These are phyloP conservation scores for Apiotrichum brassicae DNA, from an alignment of 1,284 basidiomycete species.

Conservation along the genomic window DNA sequence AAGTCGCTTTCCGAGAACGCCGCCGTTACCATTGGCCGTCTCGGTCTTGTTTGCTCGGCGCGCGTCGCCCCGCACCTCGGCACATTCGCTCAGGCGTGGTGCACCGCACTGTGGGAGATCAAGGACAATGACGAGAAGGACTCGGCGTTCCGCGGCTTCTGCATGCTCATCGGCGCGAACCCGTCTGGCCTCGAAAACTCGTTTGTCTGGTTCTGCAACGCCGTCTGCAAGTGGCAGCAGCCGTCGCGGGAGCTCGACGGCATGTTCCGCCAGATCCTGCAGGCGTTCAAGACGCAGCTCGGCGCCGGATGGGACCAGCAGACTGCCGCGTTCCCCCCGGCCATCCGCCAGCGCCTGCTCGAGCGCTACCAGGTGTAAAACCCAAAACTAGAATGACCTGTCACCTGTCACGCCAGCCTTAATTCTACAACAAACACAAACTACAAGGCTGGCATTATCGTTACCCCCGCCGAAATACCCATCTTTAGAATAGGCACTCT, in stretches of 20 bases:
- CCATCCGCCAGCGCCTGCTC: constrained; percentile 39
- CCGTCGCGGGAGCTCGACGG: constrained; percentile 80
- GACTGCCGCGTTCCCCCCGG: constrained; percentile 37
- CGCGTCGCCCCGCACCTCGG: constrained; percentile 84
- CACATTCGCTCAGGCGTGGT: constrained; percentile 93
- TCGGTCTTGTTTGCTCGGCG: constrained; percentile 84
- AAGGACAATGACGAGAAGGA: constrained; percentile 99
- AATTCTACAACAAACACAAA: too few relatives aligned
- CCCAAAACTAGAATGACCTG: too few relatives aligned
- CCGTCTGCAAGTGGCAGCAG: constrained; percentile 86
- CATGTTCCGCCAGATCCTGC: constrained; percentile 65
- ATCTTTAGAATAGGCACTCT: constrained; percentile 19
- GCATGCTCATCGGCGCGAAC: constrained; percentile 90
- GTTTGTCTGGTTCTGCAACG: constrained; percentile 91
- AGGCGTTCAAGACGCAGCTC: constrained; percentile 43
- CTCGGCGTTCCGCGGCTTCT: constrained; percentile 96
- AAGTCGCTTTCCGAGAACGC: constrained; percentile 96
- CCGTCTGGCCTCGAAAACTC: constrained; percentile 84
- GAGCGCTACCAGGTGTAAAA: constrained; percentile 46
- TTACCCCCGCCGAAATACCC: constrained; percentile 21
- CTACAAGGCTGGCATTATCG: too few relatives aligned
- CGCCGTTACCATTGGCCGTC: constrained; percentile 95
- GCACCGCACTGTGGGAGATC: constrained; percentile 94
- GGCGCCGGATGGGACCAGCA: constrained; percentile 40
- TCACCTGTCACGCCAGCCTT: too few relatives aligned